These are phyloP conservation scores for Galeopsis tetrahit DNA, from an alignment of 257 asterid species.

Conservation along the genomic window DNA sequence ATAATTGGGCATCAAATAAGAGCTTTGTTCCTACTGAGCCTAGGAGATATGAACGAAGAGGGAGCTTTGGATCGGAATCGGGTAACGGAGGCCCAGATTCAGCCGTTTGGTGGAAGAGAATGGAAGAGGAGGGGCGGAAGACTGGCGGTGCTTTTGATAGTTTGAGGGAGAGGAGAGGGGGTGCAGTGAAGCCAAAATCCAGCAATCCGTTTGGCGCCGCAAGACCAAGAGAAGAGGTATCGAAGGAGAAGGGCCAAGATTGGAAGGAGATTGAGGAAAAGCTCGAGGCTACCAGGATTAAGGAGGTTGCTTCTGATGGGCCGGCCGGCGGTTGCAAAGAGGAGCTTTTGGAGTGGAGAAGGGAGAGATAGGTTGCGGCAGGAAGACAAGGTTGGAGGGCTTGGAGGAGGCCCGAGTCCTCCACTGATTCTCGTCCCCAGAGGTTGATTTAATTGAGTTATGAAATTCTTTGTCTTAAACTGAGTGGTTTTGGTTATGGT, in stretches of 20 bases:
- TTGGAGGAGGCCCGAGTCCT: slow-evolving; percentile 74
- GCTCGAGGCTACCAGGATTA: slow-evolving; percentile 65
- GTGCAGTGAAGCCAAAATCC: slow-evolving; percentile 61
- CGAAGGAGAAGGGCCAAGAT: slow-evolving; percentile 95
- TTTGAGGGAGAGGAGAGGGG: slow-evolving; percentile 73
- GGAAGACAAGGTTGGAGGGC: slow-evolving; percentile 57
- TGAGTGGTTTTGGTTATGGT: slow-evolving; percentile 6
- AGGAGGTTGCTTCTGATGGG: slow-evolving; percentile 51
- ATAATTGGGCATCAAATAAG: slow-evolving; percentile 83
- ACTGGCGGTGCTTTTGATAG: slow-evolving; percentile 79
- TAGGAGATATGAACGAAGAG: slow-evolving; percentile 63
- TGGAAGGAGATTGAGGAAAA: slow-evolving; percentile 87
- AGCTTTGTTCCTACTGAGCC: slow-evolving; percentile 71
- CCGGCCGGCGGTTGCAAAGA: slow-evolving; percentile 45
- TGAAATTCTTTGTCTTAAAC: slow-evolving; percentile 18
- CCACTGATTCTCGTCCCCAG: slow-evolving; percentile 46
- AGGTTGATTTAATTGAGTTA: slow-evolving; percentile 51
- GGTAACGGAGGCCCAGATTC: slow-evolving; percentile 68
- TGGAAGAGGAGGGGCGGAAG: slow-evolving; percentile 69
- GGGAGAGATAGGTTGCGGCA: slow-evolving; percentile 54
- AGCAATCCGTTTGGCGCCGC: slow-evolving; percentile 90
- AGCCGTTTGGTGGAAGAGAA: slow-evolving; percentile 70
- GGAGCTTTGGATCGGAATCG: slow-evolving; percentile 67
- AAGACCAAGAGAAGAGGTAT: slow-evolving; percentile 95
- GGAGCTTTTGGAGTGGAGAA: slow-evolving; percentile 66